A percentile compares a stretch with the other conserved stretches of the same genome.
Conservation (phyloP, 2,329 filamentous ascomycete genomes). For the Trichophyton verrucosum region DNA sequence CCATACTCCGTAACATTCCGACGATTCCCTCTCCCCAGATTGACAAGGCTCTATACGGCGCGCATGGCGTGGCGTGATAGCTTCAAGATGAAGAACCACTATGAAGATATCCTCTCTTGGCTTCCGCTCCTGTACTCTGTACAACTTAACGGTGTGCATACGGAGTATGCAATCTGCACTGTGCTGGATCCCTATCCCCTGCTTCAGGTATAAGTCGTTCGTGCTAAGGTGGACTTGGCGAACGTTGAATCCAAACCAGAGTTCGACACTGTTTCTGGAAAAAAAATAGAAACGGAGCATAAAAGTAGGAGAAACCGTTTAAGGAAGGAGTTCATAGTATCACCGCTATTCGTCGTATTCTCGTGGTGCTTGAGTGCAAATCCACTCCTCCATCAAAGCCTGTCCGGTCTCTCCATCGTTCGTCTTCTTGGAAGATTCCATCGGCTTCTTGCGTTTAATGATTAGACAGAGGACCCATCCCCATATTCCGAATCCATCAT, state of each 20-base stretch:
- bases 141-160: neutral
- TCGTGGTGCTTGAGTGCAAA: constrained; percentile 55
- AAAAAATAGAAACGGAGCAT: neutral
- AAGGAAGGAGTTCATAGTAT: neutral
- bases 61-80: neutral
- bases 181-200: neutral
- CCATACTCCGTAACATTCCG: too few relatives aligned
- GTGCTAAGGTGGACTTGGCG: neutral
- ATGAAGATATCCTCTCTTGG: neutral
- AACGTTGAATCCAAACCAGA: neutral
- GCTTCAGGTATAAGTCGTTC: neutral
- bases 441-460: constrained; percentile 53
- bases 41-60: neutral
- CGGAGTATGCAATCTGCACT: neutral
- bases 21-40: too few relatives aligned
- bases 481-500: constrained; percentile 94
- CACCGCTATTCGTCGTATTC: constrained; percentile 23
- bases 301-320: neutral
- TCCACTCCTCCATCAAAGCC: constrained; percentile 74
- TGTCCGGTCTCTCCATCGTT: constrained; percentile 27
- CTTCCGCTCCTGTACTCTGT: neutral
- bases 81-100: neutral
- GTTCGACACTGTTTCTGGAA: neutral
- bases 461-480: constrained; percentile 85
- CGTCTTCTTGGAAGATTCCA: constrained; percentile 25